A percentile compares a stretch with the other conserved stretches of the same genome.
These are phyloP conservation scores for Cynanchum wilfordii DNA, from an alignment of 257 asterid species.

Conservation along the genomic window DNA sequence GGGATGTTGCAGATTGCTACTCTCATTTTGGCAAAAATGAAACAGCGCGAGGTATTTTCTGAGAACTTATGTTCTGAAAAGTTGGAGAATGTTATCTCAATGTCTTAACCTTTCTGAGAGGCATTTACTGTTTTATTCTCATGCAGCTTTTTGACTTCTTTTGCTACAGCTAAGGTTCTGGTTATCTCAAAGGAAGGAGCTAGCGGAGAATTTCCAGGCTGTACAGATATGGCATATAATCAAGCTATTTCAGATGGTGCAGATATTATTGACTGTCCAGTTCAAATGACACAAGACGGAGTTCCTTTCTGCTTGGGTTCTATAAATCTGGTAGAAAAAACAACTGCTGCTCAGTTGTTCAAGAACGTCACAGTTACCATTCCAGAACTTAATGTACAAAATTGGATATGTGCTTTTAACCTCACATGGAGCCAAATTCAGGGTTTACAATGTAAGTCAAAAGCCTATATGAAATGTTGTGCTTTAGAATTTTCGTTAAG, in stretches of 20 bases:
- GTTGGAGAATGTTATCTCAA: background rate
- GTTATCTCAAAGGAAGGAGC: slow-evolving; percentile 69
- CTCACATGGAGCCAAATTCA: slow-evolving; percentile 68
- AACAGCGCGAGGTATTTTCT: slow-evolving; percentile 36
- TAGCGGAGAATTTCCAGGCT: slow-evolving; percentile 77
- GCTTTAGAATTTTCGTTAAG: background rate
- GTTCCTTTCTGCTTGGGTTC: slow-evolving; percentile 74
- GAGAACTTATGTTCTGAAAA: slow-evolving; percentile 12
- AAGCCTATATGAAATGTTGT: background rate
- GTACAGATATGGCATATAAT: slow-evolving; percentile 55
- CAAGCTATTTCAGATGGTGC: slow-evolving; percentile 68
- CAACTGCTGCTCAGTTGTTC: slow-evolving; percentile 47
- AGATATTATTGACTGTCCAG: slow-evolving; percentile 75
- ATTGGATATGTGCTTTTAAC: slow-evolving; percentile 53
- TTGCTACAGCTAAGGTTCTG: slow-evolving; percentile 41
- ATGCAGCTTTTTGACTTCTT: background rate
- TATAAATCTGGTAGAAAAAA: slow-evolving; percentile 51
- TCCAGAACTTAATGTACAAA: slow-evolving; percentile 38
- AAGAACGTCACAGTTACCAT: slow-evolving; percentile 27
- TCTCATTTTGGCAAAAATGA: slow-evolving; percentile 54
- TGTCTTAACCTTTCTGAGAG: background rate
- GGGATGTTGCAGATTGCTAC: slow-evolving; percentile 60
- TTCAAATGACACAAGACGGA: slow-evolving; percentile 65
- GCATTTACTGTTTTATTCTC: background rate
- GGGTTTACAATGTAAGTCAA: slow-evolving; percentile 48